Evolutionary conservation across 106 monocot species (phyloP).

Genomic region (Acorus calamus): DNA sequence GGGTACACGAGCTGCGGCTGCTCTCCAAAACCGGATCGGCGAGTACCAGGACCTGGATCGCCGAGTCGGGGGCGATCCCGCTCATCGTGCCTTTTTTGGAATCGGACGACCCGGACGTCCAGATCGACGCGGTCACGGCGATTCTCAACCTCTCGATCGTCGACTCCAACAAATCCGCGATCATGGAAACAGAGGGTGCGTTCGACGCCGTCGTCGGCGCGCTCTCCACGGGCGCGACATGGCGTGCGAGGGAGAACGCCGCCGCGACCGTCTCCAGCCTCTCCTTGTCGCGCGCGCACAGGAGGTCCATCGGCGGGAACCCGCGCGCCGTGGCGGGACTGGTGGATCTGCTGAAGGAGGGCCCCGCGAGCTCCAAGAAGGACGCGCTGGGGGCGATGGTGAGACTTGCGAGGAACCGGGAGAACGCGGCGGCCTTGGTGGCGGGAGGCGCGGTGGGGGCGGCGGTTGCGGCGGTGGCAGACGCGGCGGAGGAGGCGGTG

Average conservation of each 20-base stretch:
- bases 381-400: constrained; percentile 58
- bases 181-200: constrained; percentile 59
- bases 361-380: constrained; percentile 41
- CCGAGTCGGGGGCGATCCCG: constrained; percentile 66
- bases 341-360: constrained; percentile 26
- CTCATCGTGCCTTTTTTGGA: constrained; percentile 49
- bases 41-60: constrained; percentile 48
- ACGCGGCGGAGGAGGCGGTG: constrained; percentile 44
- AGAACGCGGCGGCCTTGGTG: constrained; percentile 43
- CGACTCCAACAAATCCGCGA: constrained; percentile 57
- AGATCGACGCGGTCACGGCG: constrained; percentile 74
- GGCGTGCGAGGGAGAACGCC: constrained; percentile 78
- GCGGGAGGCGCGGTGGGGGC: constrained; percentile 30
- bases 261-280: constrained; percentile 50
- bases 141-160: constrained; percentile 81
- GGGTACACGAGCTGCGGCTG: constrained; percentile 78
- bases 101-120: constrained; percentile 34
- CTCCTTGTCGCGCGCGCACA: constrained; percentile 42
- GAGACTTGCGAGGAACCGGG: constrained; percentile 54
- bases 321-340: constrained; percentile 24
- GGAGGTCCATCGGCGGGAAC: constrained; percentile 40
- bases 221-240: constrained; percentile 35
- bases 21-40: constrained; percentile 41
- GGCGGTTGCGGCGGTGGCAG: constrained; percentile 21
- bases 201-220: constrained; percentile 37